Conservation (phyloP, 164 flowering plant species). For the Vitis vinifera region DNA sequence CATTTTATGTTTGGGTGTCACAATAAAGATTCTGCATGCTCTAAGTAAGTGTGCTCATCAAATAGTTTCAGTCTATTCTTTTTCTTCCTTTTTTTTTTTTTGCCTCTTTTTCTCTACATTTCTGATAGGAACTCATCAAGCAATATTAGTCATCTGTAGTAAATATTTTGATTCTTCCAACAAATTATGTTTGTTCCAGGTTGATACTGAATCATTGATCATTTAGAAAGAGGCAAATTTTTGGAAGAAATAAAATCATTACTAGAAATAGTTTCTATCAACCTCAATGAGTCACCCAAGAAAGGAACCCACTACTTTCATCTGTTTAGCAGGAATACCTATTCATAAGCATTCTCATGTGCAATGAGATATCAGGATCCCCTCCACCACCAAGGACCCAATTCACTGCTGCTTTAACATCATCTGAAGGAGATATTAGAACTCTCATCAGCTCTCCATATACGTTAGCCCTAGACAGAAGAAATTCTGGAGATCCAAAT, state of each 20-base stretch:
- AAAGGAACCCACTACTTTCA: background rate
- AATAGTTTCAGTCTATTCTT: too few relatives aligned
- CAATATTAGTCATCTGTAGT: too few relatives aligned
- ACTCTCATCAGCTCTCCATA: conserved; percentile 91
- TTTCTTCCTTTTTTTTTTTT: too few relatives aligned
- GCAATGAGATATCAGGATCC: conserved; percentile 82
- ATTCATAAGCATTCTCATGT: conserved; percentile 94
- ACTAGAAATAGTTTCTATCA: too few relatives aligned
- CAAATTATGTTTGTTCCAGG: background rate
- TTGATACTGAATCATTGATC: too few relatives aligned
- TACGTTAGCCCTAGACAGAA: conserved; percentile 63
- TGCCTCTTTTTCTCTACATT: too few relatives aligned
- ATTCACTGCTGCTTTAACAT: conserved; percentile 73
- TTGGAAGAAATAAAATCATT: too few relatives aligned
- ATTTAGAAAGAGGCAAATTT: too few relatives aligned
- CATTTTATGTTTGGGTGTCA: too few relatives aligned
- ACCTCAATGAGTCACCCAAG: background rate
- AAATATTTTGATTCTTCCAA: background rate
- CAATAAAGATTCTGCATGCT: too few relatives aligned
- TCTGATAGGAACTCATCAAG: too few relatives aligned
- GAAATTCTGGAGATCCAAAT: conserved; percentile 62
- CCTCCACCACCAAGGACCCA: conserved; percentile 64
- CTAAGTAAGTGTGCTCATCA: too few relatives aligned
- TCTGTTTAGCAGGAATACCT: conserved; percentile 39
- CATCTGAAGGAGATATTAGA: conserved; percentile 74